Evolutionary conservation across 1,284 basidiomycete genomes (phyloP).

Genomic region (Tremellales sp.): DNA sequence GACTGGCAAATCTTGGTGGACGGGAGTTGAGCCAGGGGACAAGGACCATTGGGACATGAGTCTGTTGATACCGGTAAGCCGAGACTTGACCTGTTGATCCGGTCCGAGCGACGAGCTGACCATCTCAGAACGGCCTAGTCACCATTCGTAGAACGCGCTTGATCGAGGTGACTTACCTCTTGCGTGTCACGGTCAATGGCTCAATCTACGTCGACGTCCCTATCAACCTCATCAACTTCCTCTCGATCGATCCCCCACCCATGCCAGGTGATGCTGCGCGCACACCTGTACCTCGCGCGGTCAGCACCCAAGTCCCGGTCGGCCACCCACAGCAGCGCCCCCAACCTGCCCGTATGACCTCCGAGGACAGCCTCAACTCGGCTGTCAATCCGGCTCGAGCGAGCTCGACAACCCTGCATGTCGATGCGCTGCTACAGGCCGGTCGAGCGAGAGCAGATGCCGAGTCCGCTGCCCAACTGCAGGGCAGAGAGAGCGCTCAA

Average conservation of each 20-base stretch:
- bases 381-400: conserved; percentile 20
- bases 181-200: conserved; percentile 68
- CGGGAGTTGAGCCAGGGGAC: conserved; percentile 65
- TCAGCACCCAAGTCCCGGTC: conserved; percentile 5
- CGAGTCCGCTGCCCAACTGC: too few relatives aligned
- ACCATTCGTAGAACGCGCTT: conserved; percentile 70
- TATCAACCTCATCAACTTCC: conserved; percentile 45
- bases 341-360: conserved; percentile 1
- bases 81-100: not conserved
- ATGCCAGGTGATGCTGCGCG: conserved; percentile 34
- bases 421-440: conserved; percentile 31
- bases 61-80: conserved; percentile 67
- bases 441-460: conserved; percentile 26
- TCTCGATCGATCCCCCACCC: conserved; percentile 47
- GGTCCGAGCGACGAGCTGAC: conserved; percentile 1
- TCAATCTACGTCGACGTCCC: conserved; percentile 53
- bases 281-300: conserved; percentile 1
- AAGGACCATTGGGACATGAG: conserved; percentile 56
- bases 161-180: conserved; percentile 71
- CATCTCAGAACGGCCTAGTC: conserved; percentile 63
- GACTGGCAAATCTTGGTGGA: conserved; percentile 83
- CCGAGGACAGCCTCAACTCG: conserved; percentile 8
- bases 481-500: not conserved
- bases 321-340: not conserved
- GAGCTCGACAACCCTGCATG: conserved; percentile 38